Evolutionary conservation across 129 eudicot species (phyloP).

Genomic region (Arctium minus): DNA sequence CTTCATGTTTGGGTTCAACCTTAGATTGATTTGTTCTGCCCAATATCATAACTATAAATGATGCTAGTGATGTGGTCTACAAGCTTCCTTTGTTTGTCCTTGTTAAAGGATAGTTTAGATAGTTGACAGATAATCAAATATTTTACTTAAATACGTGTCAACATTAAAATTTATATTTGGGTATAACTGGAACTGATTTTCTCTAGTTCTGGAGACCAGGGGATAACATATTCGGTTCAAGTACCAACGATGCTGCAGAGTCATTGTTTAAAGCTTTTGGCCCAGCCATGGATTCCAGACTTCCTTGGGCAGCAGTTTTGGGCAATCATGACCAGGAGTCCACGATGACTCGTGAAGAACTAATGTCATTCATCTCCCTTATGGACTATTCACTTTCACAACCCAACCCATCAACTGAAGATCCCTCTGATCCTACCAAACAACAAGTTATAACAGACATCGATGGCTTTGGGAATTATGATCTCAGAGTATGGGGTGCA

Average conservation of each 20-base stretch:
- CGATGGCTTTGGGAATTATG: slow-evolving; percentile 90
- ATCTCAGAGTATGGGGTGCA: slow-evolving; percentile 79
- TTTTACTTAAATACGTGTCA: background rate
- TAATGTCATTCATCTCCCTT: slow-evolving; percentile 90
- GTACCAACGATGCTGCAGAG: slow-evolving; percentile 93
- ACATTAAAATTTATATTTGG: background rate
- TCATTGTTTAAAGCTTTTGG: slow-evolving; percentile 74
- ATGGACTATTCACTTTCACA: slow-evolving; percentile 96
- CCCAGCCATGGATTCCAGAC: slow-evolving; percentile 69
- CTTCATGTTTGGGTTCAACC: background rate
- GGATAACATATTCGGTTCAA: slow-evolving; percentile 89
- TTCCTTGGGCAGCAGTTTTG: slow-evolving; percentile 98
- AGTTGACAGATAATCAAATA: background rate
- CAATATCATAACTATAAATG: background rate
- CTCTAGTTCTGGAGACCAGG: slow-evolving; percentile 43
- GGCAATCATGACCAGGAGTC: slow-evolving; percentile 99
- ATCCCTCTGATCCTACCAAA: slow-evolving; percentile 28
- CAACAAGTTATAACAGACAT: slow-evolving; percentile 32
- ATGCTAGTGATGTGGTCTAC: background rate
- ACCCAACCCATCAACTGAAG: slow-evolving; percentile 53
- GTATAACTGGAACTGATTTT: slow-evolving; percentile 13
- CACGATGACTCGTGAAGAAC: slow-evolving; percentile 85
- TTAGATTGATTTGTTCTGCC: background rate
- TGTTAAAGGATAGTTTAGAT: background rate
- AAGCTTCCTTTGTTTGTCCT: background rate